A percentile compares a stretch with the other conserved stretches of the same genome.
Evolutionary conservation across 345 rosid genomes (phyloP).

Genomic region (Eucalyptus cloeziana): DNA sequence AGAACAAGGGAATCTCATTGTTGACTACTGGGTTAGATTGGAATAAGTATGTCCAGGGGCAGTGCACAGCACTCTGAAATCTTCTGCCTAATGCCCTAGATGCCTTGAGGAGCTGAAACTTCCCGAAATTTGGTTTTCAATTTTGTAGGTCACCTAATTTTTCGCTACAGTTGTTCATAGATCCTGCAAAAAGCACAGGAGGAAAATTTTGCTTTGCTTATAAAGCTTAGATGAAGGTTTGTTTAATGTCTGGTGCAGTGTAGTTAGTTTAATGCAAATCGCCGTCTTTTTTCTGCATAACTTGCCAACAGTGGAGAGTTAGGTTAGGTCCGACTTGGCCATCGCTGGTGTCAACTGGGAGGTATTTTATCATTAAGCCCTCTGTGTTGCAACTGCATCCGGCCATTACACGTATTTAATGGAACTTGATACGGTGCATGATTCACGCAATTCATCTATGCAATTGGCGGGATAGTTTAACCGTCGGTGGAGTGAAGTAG

Average conservation of each 20-base stretch:
- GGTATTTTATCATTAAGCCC: background rate
- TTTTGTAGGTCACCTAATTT: background rate
- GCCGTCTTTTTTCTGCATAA: background rate
- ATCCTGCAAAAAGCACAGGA: background rate
- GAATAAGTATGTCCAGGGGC: background rate
- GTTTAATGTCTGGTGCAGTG: background rate
- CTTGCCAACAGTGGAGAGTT: background rate
- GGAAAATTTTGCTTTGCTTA: background rate
- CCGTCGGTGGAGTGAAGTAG: background rate
- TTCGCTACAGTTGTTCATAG: background rate
- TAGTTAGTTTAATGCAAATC: background rate
- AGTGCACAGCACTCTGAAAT: background rate
- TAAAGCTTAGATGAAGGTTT: background rate
- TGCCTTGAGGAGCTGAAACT: background rate
- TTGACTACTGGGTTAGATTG: background rate
- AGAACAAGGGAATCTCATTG: background rate
- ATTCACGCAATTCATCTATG: background rate
- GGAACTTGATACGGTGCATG: background rate
- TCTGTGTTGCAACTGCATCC: background rate
- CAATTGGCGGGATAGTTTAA: background rate
- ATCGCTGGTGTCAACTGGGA: background rate
- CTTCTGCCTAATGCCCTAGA: background rate
- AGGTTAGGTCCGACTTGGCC: background rate
- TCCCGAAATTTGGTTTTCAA: background rate
- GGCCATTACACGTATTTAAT: background rate